These are phyloP conservation scores for Alternaria incomplexa DNA, from an alignment of 2,329 filamentous ascomycete genomes.

Conservation along the genomic window DNA sequence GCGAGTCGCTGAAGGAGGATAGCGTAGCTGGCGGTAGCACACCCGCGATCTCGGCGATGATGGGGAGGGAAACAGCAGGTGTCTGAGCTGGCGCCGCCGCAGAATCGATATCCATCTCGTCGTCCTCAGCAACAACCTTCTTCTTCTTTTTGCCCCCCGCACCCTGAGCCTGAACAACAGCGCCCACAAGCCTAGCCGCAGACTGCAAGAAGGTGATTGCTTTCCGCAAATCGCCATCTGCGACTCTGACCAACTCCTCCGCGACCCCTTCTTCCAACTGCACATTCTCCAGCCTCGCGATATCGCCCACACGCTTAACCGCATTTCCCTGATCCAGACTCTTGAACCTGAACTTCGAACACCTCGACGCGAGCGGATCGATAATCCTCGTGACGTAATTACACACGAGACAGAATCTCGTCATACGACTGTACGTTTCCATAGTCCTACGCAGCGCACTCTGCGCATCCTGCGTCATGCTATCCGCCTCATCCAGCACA, in stretches of 20 bases:
- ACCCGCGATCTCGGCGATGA: constrained; percentile 93
- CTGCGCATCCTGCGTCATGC: constrained; percentile 98
- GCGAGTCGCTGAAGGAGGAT: constrained; percentile 71
- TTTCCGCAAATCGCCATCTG: constrained; percentile 92
- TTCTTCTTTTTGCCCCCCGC: constrained; percentile 51
- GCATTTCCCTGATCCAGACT: constrained; percentile 87
- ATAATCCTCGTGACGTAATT: constrained; percentile 99
- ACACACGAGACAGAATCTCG: constrained; percentile 94
- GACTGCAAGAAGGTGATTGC: constrained; percentile 97
- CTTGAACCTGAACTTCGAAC: constrained; percentile 98
- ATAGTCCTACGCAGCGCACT: constrained; percentile 91
- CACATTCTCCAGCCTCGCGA: constrained; percentile 81
- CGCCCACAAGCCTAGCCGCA: constrained; percentile 85
- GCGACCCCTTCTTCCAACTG: constrained; percentile 77
- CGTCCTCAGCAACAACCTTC: constrained; percentile 56
- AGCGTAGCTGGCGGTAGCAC: constrained; percentile 83
- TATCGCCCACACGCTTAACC: constrained; percentile 77
- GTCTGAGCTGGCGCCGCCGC: constrained; percentile 3
- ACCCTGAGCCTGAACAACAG: constrained; percentile 45
- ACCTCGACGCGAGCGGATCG: constrained; percentile 89
- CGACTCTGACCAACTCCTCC: constrained; percentile 82
- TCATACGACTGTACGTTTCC: constrained; percentile 98
- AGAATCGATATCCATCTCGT: constrained; percentile 58
- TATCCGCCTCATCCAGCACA: constrained; percentile 96
- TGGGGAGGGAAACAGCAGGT: constrained; percentile 66